A percentile compares a stretch with the other conserved stretches of the same genome.
These are phyloP conservation scores for Lactifluus hygrophoroides DNA, from an alignment of 768 basidiomycete genomes.

Conservation along the genomic window DNA sequence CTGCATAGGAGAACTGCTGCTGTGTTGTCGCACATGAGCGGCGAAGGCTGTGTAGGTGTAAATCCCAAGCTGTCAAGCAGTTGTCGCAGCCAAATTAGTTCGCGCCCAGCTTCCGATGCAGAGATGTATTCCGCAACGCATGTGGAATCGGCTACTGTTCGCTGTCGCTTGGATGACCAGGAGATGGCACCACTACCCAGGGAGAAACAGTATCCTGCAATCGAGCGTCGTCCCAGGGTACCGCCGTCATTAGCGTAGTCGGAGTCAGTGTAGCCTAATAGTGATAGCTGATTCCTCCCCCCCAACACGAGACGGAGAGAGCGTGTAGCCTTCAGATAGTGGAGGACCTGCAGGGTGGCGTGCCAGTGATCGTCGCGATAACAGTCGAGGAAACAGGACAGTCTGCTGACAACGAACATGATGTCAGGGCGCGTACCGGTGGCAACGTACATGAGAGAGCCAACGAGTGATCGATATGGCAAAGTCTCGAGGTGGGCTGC, in stretches of 20 bases:
- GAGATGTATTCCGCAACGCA: too few relatives aligned
- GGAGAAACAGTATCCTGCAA: background rate
- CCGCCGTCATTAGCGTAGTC: background rate
- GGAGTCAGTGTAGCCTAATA: background rate
- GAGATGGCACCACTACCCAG: background rate
- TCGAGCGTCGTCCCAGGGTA: background rate
- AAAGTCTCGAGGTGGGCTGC: too few relatives aligned
- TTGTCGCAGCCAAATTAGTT: too few relatives aligned
- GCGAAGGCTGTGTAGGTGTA: too few relatives aligned
- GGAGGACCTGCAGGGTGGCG: background rate
- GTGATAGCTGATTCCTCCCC: accelerated
- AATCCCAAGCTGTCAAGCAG: too few relatives aligned
- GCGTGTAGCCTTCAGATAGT: background rate
- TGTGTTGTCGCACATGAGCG: too few relatives aligned
- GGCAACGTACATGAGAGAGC: background rate
- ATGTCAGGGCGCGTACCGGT: background rate
- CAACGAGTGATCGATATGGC: background rate
- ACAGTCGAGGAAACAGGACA: background rate
- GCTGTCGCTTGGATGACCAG: too few relatives aligned
- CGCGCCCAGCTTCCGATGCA: too few relatives aligned
- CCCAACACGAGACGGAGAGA: background rate
- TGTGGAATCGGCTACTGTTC: too few relatives aligned
- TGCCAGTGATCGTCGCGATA: background rate
- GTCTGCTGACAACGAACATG: background rate
- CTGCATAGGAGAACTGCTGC: too few relatives aligned